Percentiles rank a stretch among this genome's conserved stretches.
Evolutionary conservation across 805 yeast species (phyloP).

Genomic region (Metschnikowia reukaufii): DNA sequence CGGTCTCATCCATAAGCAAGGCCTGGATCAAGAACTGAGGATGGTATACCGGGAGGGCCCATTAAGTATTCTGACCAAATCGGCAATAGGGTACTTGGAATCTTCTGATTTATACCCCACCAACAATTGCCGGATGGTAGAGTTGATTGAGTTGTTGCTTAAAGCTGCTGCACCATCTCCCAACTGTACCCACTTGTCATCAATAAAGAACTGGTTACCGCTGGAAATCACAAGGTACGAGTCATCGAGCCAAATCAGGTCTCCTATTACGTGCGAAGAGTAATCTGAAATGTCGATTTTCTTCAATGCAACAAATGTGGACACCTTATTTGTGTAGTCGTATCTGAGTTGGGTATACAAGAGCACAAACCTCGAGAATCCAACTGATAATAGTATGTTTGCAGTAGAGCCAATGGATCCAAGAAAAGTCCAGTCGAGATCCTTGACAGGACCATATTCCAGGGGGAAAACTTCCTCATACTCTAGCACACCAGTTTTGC

Average conservation of each 20-base stretch:
- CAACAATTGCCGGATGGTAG: constrained; percentile 46
- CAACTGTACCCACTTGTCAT: constrained; percentile 56
- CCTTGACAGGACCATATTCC: constrained; percentile 47
- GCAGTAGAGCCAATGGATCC: constrained; percentile 41
- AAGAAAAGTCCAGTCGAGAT: constrained; percentile 85
- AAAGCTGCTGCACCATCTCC: constrained; percentile 19
- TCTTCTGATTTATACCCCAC: constrained; percentile 29
- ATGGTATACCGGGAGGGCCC: constrained; percentile 91
- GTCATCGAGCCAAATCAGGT: constrained; percentile 79
- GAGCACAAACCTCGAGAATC: constrained; percentile 62
- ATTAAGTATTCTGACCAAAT: constrained; percentile 72
- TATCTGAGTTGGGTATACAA: constrained; percentile 81
- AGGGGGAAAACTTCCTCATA: constrained; percentile 46
- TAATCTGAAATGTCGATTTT: constrained; percentile 66
- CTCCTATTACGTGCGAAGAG: constrained; percentile 83
- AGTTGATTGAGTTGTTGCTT: constrained; percentile 43
- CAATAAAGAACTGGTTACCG: constrained; percentile 85
- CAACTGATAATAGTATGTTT: constrained; percentile 73
- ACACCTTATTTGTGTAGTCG: constrained; percentile 80
- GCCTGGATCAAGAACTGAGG: constrained; percentile 84
- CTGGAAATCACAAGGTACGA: constrained; percentile 81
- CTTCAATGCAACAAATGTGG: constrained; percentile 76
- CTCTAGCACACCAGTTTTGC: constrained; percentile 64
- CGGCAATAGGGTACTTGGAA: constrained; percentile 50
- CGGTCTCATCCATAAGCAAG: constrained; percentile 59